phyloP scores from a whole-genome alignment of 1,284 basidiomycete species.

The Coniophora puteana region DNA sequence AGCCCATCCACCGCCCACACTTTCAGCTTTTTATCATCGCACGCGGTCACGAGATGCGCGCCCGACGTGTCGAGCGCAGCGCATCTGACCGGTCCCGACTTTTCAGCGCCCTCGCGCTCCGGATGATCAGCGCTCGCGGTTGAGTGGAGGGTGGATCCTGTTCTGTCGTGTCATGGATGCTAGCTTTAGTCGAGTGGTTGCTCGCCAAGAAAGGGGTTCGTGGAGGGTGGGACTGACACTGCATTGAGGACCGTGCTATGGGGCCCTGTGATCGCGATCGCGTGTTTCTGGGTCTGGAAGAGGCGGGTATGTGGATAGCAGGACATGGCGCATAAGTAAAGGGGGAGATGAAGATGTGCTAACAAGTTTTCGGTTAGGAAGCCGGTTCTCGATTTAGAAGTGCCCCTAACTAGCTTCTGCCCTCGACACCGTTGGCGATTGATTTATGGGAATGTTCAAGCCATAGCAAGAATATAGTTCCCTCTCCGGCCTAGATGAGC shows the following conservation, averaged over 20 bases:
- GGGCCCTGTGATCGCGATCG: conserved; percentile 51
- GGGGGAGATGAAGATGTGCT: no score
- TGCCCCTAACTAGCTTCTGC: no score
- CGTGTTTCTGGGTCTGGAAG: conserved; percentile 31
- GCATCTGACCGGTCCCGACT: conserved; percentile 60
- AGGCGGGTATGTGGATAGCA: conserved; percentile 46
- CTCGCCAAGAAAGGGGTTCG: no score
- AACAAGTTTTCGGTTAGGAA: no score
- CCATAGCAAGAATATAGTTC: no score
- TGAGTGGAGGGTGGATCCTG: conserved; percentile 48
- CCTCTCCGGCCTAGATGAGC: no score
- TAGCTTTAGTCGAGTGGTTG: neutral
- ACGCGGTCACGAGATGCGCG: conserved; percentile 57
- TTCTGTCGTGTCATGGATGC: conserved; percentile 34
- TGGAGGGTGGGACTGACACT: conserved; percentile 43
- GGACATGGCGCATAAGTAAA: conserved; percentile 19
- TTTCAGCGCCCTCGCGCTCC: conserved; percentile 32
- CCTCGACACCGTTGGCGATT: no score
- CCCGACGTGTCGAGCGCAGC: conserved; percentile 47
- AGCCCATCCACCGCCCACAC: conserved; percentile 66
- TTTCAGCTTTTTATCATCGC: conserved; percentile 78
- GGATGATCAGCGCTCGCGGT: conserved; percentile 32
- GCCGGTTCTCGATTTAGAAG: no score
- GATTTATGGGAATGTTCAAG: no score
- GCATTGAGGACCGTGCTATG: conserved; percentile 56